Percentiles rank a stretch among this genome's conserved stretches.
phyloP scores from a whole-genome alignment of 768 basidiomycete species.

The Boletus reticuloceps region DNA sequence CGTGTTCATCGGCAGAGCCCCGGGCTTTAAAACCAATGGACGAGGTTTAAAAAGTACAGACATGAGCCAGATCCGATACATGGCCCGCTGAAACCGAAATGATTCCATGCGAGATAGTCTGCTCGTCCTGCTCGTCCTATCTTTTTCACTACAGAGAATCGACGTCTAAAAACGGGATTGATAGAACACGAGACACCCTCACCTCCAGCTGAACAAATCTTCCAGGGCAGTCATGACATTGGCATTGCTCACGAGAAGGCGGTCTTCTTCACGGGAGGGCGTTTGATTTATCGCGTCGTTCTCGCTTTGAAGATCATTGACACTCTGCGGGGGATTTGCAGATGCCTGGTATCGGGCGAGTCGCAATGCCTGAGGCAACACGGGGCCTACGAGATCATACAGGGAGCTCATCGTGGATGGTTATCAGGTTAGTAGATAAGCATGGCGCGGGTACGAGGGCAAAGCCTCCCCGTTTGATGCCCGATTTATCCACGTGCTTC shows the following conservation, averaged over 20 bases:
- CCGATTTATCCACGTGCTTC: too few relatives aligned
- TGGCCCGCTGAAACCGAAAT: conserved; percentile 24
- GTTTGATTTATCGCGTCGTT: conserved; percentile 14
- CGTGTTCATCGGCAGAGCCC: background rate
- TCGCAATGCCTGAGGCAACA: conserved; percentile 26
- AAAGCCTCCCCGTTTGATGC: too few relatives aligned
- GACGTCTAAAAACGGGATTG: too few relatives aligned
- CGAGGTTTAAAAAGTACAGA: conserved; percentile 5
- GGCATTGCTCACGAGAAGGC: conserved; percentile 21
- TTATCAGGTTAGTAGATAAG: too few relatives aligned
- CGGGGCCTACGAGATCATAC: conserved; percentile 26
- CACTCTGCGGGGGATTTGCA: background rate
- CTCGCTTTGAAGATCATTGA: background rate
- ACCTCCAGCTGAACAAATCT: conserved; percentile 39
- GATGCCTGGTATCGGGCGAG: conserved; percentile 7
- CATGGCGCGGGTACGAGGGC: too few relatives aligned
- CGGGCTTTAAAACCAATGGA: background rate
- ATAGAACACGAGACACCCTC: conserved; percentile 11
- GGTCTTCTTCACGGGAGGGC: conserved; percentile 22
- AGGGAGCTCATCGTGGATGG: background rate
- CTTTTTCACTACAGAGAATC: conserved; percentile 22
- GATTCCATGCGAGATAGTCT: conserved; percentile 31
- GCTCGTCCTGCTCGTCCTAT: conserved; percentile 29
- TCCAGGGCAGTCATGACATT: conserved; percentile 28
- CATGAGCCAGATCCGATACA: conserved; percentile 30